These are phyloP conservation scores for Cicer bijugum DNA, from an alignment of 306 rosid species.

Conservation along the genomic window DNA sequence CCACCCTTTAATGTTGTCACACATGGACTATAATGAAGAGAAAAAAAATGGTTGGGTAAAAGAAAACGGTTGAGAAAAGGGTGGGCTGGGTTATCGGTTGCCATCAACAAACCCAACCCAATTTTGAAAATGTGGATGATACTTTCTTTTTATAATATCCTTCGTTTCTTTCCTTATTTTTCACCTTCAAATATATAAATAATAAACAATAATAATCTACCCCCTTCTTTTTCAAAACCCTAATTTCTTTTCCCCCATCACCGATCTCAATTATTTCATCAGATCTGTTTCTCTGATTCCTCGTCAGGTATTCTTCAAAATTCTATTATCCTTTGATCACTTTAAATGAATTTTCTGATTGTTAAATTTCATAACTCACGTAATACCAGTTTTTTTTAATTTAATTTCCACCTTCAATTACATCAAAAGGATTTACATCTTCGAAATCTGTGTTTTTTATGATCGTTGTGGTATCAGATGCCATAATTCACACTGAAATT, in stretches of 20 bases:
- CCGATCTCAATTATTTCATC: slow-evolving; percentile 35
- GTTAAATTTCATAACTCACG: slow-evolving; percentile 16
- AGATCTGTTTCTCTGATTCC: slow-evolving; percentile 46
- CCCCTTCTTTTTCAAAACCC: slow-evolving; percentile 48
- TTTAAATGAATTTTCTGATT: neutral
- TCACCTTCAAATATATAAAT: slow-evolving; percentile 32
- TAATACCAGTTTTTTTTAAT: slow-evolving; percentile 16
- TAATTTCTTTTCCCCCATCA: slow-evolving; percentile 35
- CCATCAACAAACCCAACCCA: slow-evolving; percentile 30
- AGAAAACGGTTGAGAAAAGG: neutral
- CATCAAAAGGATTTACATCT: neutral
- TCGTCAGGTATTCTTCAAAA: slow-evolving; percentile 51
- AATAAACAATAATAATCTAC: neutral
- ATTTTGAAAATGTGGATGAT: slow-evolving; percentile 35
- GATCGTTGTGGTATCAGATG: slow-evolving; percentile 23
- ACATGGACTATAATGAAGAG: neutral
- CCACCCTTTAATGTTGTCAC: too few relatives aligned
- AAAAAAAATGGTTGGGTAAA: neutral
- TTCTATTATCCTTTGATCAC: neutral
- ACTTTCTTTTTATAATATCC: slow-evolving; percentile 32
- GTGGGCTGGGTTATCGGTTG: neutral
- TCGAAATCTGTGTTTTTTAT: neutral
- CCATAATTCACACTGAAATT: neutral
- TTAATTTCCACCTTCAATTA: neutral
- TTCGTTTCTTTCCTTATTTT: neutral